These are phyloP conservation scores for Nemania bipapillata DNA, from an alignment of 2,329 filamentous ascomycete species.

Conservation along the genomic window DNA sequence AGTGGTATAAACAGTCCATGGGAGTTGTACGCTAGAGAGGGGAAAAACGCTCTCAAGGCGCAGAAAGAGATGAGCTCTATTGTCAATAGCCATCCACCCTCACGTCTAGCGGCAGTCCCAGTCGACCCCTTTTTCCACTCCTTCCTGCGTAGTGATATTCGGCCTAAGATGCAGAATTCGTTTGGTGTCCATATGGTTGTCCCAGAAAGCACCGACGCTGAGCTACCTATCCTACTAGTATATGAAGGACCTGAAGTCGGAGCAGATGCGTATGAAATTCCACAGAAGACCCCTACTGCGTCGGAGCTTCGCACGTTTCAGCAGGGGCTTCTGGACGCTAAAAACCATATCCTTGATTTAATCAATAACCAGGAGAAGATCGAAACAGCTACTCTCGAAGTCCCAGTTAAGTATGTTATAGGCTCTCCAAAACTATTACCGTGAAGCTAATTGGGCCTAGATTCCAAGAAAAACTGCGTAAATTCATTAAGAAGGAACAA, in stretches of 20 bases:
- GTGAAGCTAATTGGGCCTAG: constrained; percentile 52
- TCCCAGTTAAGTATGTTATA: constrained; percentile 64
- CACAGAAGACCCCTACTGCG: constrained; percentile 63
- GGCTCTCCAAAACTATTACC: neutral
- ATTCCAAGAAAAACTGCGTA: constrained; percentile 71
- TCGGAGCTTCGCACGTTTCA: constrained; percentile 65
- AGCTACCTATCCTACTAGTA: constrained; percentile 75
- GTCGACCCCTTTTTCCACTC: constrained; percentile 84
- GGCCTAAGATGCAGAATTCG: constrained; percentile 71
- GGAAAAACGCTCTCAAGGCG: constrained; percentile 81
- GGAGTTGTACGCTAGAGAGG: constrained; percentile 88
- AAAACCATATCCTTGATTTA: constrained; percentile 66
- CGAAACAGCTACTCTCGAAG: constrained; percentile 63
- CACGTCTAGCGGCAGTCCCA: constrained; percentile 72
- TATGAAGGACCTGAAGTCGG: constrained; percentile 72
- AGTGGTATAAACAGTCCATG: constrained; percentile 78
- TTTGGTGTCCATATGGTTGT: constrained; percentile 79
- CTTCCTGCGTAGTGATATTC: constrained; percentile 73
- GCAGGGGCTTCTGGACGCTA: constrained; percentile 65
- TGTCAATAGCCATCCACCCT: constrained; percentile 77
- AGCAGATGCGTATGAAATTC: constrained; percentile 63
- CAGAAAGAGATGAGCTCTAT: constrained; percentile 79
- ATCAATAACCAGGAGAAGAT: constrained; percentile 70
- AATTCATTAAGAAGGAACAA: constrained; percentile 73
- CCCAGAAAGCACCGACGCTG: constrained; percentile 69